Evolutionary conservation across 164 flowering plant genomes (phyloP), one percentile per base, ranked within the genome.

Genomic region (Magnolia changhungtana): DNA sequence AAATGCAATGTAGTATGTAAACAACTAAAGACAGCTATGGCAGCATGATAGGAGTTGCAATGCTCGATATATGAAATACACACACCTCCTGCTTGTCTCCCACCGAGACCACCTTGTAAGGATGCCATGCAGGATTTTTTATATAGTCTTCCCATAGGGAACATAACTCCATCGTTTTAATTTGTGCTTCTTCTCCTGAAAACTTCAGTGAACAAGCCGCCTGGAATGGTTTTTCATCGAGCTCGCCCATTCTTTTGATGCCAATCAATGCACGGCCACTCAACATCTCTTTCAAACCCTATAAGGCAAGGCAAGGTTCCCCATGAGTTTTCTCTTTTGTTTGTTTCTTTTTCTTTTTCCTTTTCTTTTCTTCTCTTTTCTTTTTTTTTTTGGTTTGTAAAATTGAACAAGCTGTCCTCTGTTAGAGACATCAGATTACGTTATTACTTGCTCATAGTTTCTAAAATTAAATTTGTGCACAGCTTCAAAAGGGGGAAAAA

Each of bases 41-140:
- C 61, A 55, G 18, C 18, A 11, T 11, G 11, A 55, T 55, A 16
- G 18, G 19, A 55, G 61, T 11, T 11, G 61, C 61, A 55, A 55
- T 11, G 16, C 13, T 8, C 61, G 18, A 55, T 16, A 55, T 55
- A 16, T 55, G 61, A 55, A 55, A 67, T 14, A 50, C n/a, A 50
- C 55, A 76, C 4, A 90, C 96, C 91, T 88, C 73, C 7, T 37
- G 45, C 61, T 16, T 16, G 14, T 16, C 16, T 11, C 61, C 61
- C 13, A 55, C 18, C 10, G 13, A 8, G 13, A 16, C 61, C 18
- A 55, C 18, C 61, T 55, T 55, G 18, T 11, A 55, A 55, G 61
- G 61, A 16, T 55, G 61, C 61, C 61, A 55, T 11, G 13, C 18
- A 2, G 61, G 61, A 16, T 55, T 16, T 55, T 16, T 55, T 11